A percentile compares a stretch with the other conserved stretches of the same genome.
These are phyloP conservation scores for Calophaca sinica DNA, from an alignment of 306 rosid genomes.

Conservation along the genomic window DNA sequence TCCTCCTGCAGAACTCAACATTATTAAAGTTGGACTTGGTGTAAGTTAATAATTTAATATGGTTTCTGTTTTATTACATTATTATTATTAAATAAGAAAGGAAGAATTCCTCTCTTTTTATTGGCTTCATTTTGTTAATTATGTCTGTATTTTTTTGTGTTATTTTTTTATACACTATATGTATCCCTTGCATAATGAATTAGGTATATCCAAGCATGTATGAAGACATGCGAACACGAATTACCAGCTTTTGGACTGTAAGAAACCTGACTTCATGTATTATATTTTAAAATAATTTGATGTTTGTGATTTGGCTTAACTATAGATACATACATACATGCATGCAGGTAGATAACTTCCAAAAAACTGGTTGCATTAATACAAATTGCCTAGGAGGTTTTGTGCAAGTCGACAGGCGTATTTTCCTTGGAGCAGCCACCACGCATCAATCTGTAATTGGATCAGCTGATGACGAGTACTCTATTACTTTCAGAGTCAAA, in stretches of 20 bases:
- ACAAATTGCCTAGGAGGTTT: not conserved
- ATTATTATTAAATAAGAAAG: no score
- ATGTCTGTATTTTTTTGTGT: no score
- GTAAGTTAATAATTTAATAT: not conserved
- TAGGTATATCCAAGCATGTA: not conserved
- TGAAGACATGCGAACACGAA: not conserved
- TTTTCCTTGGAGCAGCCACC: not conserved
- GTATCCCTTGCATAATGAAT: not conserved
- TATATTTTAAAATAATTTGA: not conserved
- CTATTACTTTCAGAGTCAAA: not conserved
- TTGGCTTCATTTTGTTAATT: not conserved
- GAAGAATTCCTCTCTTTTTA: no score
- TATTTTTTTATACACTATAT: not conserved
- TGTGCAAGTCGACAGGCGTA: not conserved
- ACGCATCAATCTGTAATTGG: not conserved
- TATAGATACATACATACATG: not conserved
- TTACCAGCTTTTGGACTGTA: constrained; percentile 12
- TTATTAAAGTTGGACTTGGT: not conserved
- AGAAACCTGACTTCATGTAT: not conserved
- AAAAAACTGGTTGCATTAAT: constrained; percentile 9
- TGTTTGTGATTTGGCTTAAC: no score
- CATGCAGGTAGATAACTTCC: not conserved
- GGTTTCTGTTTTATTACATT: not conserved
- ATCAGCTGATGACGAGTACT: not conserved
- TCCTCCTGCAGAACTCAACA: not conserved